phyloP scores from a whole-genome alignment of 805 yeast genomes.

The Kodamaea kaohsiungensis region DNA sequence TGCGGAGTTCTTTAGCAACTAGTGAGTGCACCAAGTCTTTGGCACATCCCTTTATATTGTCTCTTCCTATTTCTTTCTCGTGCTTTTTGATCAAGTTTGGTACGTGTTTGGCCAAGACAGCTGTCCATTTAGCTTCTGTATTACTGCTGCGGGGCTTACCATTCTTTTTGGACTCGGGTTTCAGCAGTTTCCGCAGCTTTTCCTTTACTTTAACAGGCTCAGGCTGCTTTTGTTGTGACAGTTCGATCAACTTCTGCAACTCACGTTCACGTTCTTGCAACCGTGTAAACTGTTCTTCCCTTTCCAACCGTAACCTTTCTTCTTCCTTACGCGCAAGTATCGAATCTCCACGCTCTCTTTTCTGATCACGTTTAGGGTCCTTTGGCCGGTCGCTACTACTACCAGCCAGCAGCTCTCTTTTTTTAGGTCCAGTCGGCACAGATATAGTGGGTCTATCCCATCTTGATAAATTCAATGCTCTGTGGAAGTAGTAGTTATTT shows the following conservation, averaged over 20 bases:
- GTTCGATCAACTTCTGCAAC: constrained; percentile 35
- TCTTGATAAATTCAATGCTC: constrained; percentile 45
- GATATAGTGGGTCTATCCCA: constrained; percentile 60
- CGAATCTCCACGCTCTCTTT: constrained; percentile 4
- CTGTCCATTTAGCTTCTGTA: constrained; percentile 41
- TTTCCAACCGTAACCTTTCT: constrained; percentile 31
- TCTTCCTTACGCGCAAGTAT: constrained; percentile 33
- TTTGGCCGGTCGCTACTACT: not conserved
- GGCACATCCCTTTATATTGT: constrained; percentile 73
- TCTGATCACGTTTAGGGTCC: constrained; percentile 6
- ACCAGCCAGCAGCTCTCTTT: not conserved
- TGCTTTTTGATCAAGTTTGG: constrained; percentile 77
- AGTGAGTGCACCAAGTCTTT: constrained; percentile 71
- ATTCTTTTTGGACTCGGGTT: not conserved
- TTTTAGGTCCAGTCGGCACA: constrained; percentile 35
- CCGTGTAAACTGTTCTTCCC: constrained; percentile 33
- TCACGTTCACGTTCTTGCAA: constrained; percentile 36
- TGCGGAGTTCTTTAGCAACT: constrained; percentile 65
- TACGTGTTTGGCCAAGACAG: constrained; percentile 65
- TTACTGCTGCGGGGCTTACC: not conserved
- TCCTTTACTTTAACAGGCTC: not conserved
- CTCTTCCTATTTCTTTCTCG: constrained; percentile 67
- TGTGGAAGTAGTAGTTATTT: constrained; percentile 55
- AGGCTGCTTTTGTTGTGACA: not conserved
- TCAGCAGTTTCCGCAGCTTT: not conserved